Evolutionary conservation across 2,329 filamentous ascomycete genomes (phyloP), one percentile per base, ranked within the genome.

Genomic region (Pezicula neosporulosa): DNA sequence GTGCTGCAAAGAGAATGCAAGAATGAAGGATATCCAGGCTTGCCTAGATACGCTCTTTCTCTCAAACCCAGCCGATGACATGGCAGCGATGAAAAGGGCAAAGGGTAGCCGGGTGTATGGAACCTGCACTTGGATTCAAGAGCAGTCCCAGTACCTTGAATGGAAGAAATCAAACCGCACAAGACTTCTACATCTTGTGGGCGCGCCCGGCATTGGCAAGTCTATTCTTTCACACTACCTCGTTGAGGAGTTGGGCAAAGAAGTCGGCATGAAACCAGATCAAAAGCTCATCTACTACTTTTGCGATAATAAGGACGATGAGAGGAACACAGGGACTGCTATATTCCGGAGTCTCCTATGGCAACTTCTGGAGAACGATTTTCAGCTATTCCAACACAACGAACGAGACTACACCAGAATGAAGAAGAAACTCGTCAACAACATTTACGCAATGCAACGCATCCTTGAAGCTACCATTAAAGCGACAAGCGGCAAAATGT

Each of bases 111-210:
- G 38, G 2, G 16, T 41, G 3, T 18, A 41, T 9, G 38, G 38
- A 6, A 41, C 38, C 15, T 41, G 38, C n/a, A n/a, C 10, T 8
- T 41, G 38, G 38, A 18, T 41, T 9, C 16, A 12, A 13, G 13
- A 19, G 2, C 2, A 41, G 10, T 7, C 16, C 10, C 5, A 41
- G 16, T 41, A 41, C 21, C 7, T 12, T 4, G 38, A 4, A 8
- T 41, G 38, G 38, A 19, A 18, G 15, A 5, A 16, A 16, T 18
- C 9, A 7, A 16, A 6, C 77, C 75, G 21, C 3, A 4, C 45
- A 3, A 36, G 19, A 27, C 6, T 37, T 6, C 45, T 47, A 3
- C 35, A 33, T 18, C 3, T 51, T 4, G 19, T 43, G 7, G 49
- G 49, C 6, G 35, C 28, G 8, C 49, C 49, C 24, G 49, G 49